Evolutionary conservation across 2,329 filamentous ascomycete genomes (phyloP).

Genomic region (Xylariaceae sp.): DNA sequence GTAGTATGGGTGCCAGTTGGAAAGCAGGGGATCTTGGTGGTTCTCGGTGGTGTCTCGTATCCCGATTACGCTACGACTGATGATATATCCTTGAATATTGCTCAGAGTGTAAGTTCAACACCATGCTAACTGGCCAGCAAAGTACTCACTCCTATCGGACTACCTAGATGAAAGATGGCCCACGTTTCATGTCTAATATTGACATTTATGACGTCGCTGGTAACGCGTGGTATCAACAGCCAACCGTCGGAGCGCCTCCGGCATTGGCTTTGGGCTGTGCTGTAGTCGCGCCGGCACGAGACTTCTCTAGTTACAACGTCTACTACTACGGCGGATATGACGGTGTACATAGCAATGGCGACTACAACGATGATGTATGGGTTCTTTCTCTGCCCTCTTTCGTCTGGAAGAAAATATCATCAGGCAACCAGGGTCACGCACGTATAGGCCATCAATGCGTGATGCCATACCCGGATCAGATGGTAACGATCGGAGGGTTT

Average conservation of each 20-base stretch:
- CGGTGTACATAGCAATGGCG: slow-evolving; percentile 38
- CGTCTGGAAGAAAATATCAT: slow-evolving; percentile 60
- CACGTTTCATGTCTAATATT: slow-evolving; percentile 64
- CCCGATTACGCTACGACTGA: slow-evolving; percentile 42
- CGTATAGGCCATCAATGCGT: slow-evolving; percentile 73
- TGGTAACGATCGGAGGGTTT: slow-evolving; percentile 71
- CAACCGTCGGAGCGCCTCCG: slow-evolving; percentile 53
- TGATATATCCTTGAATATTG: slow-evolving; percentile 30
- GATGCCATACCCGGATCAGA: slow-evolving; percentile 70
- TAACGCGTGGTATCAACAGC: slow-evolving; percentile 63
- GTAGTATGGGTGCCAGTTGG: slow-evolving; percentile 75
- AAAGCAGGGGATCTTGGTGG: slow-evolving; percentile 67
- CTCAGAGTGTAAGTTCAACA: slow-evolving; percentile 37
- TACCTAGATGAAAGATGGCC: slow-evolving; percentile 55
- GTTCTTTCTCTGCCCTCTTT: slow-evolving; percentile 75
- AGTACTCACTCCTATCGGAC: slow-evolving; percentile 20
- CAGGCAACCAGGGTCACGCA: slow-evolving; percentile 44
- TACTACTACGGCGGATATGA: slow-evolving; percentile 79
- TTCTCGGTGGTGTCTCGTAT: slow-evolving; percentile 66
- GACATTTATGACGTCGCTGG: slow-evolving; percentile 72
- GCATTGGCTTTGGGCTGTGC: slow-evolving; percentile 64
- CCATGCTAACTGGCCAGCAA: background rate
- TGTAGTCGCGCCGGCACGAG: slow-evolving; percentile 64
- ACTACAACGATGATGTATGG: slow-evolving; percentile 66
- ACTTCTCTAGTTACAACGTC: slow-evolving; percentile 71